Conservation (phyloP, 1,139 yeast genomes). For the Schwanniomyces etchellsii region DNA sequence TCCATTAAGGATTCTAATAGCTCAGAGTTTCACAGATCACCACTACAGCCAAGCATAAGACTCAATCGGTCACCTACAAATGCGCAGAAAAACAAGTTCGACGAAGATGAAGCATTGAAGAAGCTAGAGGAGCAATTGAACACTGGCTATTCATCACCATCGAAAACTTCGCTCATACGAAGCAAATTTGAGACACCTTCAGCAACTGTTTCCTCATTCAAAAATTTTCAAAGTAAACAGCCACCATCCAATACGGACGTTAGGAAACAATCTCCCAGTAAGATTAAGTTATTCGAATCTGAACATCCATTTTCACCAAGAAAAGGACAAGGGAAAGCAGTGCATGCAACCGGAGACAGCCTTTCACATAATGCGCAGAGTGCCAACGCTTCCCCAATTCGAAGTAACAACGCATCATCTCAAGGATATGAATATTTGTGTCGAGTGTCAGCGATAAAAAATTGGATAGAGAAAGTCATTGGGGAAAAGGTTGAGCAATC, state of each 20-base stretch:
- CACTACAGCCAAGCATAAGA: not conserved
- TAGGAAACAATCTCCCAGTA: not conserved
- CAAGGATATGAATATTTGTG: constrained; percentile 77
- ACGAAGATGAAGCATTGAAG: constrained; percentile 31
- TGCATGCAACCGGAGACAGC: not conserved
- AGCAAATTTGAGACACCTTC: constrained; percentile 40
- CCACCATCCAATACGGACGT: constrained; percentile 8
- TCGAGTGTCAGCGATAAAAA: constrained; percentile 80
- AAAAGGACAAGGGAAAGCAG: not conserved
- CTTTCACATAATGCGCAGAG: not conserved
- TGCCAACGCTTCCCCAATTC: too few species aligned
- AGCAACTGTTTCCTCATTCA: constrained; percentile 41
- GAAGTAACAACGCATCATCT: constrained; percentile 25
- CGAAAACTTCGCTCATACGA: constrained; percentile 25
- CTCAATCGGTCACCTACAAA: not conserved
- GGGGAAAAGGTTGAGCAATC: constrained; percentile 53
- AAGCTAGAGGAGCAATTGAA: constrained; percentile 35
- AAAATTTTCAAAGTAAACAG: constrained; percentile 21
- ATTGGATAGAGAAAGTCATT: constrained; percentile 34
- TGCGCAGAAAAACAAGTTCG: constrained; percentile 9
- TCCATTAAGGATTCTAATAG: constrained; percentile 19
- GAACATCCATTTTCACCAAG: not conserved
- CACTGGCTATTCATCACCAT: constrained; percentile 22
- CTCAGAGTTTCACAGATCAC: constrained; percentile 19
- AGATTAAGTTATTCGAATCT: not conserved